Evolutionary conservation across 2,329 filamentous ascomycete species (phyloP), one percentile per base, ranked within the genome.

Genomic region (Apiospora hydei): DNA sequence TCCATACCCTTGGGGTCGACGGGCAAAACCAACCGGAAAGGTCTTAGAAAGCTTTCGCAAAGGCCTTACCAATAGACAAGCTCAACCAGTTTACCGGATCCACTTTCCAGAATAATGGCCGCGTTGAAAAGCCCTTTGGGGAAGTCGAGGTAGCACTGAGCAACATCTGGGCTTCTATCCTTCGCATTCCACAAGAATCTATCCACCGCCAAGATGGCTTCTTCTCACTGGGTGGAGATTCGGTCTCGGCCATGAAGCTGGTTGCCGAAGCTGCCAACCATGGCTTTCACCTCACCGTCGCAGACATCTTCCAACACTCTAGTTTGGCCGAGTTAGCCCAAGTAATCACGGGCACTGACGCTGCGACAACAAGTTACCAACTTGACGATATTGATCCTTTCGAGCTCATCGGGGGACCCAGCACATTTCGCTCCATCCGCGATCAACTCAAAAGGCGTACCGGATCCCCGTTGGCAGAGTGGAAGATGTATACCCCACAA

Each of bases 141-240:
- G 66, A 71, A 7, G 38, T 38, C 16, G 70, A 71, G 61, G 21
- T 61, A n/a, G 21, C 64, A 57, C 47, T 71, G 47, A 51, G 46
- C 21, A 47, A 57, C 14, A 67, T 72, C 10, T 72, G 71, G 71
- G 67, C 71, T n/a, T n/a, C 38, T 26, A 24, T 72, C 10, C 71
- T 72, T 5, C 51, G 53, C 38, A 46, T 69, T 10, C 34, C 51
- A n/a, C 26, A 47, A n/a, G 67, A 69, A 21, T 46, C 67, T 16
- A 69, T 72, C 38, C 47, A 53, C 24, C 51, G 49, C 5, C 41
- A 71, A 34, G 61, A 69, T 24, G 71, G 71, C 69, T 76, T 76
- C 69, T 75, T 76, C 67, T 44, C 53, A 18, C 71, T 76, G 5
- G 75, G 75, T n/a, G 75, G 75, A 0, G 73, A 76, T 69, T 76